Evolutionary conservation across 164 flowering plant species (phyloP).

Genomic region (Santalum album): DNA sequence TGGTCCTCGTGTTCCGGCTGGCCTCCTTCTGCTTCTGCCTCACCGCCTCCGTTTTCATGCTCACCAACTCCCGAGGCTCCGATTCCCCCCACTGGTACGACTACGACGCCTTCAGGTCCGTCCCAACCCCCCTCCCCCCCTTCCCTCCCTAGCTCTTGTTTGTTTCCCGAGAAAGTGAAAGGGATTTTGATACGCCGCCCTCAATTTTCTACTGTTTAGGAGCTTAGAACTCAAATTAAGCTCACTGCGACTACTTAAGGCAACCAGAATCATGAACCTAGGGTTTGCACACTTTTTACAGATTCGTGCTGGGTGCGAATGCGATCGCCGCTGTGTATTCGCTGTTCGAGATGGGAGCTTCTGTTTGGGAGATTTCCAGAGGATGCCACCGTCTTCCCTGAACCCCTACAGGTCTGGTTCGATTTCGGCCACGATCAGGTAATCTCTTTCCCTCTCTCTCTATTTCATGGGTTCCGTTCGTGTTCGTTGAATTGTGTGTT

Average conservation of each 20-base stretch:
- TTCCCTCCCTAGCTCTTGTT: neutral
- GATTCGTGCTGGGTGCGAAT: conserved; percentile 59
- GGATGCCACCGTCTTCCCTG: conserved; percentile 60
- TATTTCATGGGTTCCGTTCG: too few relatives aligned
- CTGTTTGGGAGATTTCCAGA: conserved; percentile 74
- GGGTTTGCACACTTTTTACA: conserved; percentile 23
- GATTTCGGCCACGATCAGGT: conserved; percentile 96
- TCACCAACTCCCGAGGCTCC: conserved; percentile 49
- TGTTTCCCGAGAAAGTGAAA: neutral
- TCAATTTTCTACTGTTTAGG: too few relatives aligned
- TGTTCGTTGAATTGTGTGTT: too few relatives aligned
- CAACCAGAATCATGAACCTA: too few relatives aligned
- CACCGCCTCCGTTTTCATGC: conserved; percentile 68
- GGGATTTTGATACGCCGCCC: too few relatives aligned
- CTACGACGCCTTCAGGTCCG: conserved; percentile 67
- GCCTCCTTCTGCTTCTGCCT: conserved; percentile 68
- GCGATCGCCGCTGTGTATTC: conserved; percentile 68
- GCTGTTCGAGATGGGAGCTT: conserved; percentile 54
- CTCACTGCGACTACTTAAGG: too few relatives aligned
- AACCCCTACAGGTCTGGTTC: conserved; percentile 75
- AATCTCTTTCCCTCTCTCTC: neutral
- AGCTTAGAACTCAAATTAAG: too few relatives aligned
- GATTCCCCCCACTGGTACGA: conserved; percentile 46
- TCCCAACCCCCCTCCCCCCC: neutral
- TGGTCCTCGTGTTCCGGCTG: conserved; percentile 57